Evolutionary conservation across 352 stramenopile species (phyloP), one percentile per base, ranked within the genome.

Genomic region (Pythium sukuiense): DNA sequence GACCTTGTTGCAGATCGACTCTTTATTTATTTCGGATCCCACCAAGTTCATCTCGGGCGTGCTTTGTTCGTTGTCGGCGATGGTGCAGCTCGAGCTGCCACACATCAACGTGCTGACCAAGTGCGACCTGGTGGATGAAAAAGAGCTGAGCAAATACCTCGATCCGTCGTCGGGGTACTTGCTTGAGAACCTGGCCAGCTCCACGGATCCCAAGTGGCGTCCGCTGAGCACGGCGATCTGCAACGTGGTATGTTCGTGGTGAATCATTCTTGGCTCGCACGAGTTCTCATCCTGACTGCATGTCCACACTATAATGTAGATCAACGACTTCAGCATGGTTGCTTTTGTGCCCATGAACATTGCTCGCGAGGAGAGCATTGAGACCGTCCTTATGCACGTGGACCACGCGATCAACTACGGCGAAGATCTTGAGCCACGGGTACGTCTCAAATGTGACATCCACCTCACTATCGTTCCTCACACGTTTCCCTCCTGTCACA

Each of bases 11-110:
- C 62, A 95, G 86, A 97, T 98, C 68, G 90, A 97, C 69, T 94
- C 89, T 18, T 81, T 96, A 81, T 98, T 97, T 86, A 96, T 97
- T 67, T 87, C 91, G 32, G 96, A 99, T 74, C 91, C 97, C 55
- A 93, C 90, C 49, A 99, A 99, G 81, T 99, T 99, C 79, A 97
- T 99, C 59, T 99, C 97, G 13, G 97, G 96, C 14, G 88, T 98
- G 32, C 87, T 99, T 43, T 89, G 98, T 58, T 98, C 92, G 49
- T 88, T 99, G 6, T 98, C 96, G 59, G 93, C 97, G 18, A 99
- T 99, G 97, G 83, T 99, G 16, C 94, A 98, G 61, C 83, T 99
- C n/a, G 97, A 99, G 70, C 85, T 99, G 32, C 97, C 98, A 14
- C 88, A 97, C 67, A 91, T 98, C 33, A 98, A 98, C 70, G 88